Evolutionary conservation across 352 stramenopile species (phyloP).

Genomic region (Globisporangium okanoganense): DNA sequence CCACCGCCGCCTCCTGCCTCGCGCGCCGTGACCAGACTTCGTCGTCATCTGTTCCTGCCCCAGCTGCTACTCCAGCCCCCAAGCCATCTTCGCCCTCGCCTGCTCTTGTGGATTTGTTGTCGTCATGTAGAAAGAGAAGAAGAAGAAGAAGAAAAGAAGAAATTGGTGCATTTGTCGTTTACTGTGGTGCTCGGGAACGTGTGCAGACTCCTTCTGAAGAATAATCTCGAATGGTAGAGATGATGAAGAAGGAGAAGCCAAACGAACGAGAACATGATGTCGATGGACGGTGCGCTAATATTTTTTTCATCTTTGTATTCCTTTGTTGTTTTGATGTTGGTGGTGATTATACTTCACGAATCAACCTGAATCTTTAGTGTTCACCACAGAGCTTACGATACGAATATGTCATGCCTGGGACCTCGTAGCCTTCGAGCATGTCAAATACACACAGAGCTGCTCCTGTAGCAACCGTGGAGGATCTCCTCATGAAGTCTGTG

Average conservation of each 20-base stretch:
- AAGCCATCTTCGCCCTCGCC: background rate
- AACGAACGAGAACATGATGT: conserved; percentile 1
- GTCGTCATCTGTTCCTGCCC: background rate
- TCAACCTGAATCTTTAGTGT: background rate
- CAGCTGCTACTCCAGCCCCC: background rate
- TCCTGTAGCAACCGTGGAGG: too few relatives aligned
- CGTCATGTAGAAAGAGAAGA: conserved; percentile 1
- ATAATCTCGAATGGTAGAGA: conserved; percentile 9
- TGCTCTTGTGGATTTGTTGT: conserved; percentile 6
- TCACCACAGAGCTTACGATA: background rate
- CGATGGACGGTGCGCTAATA: background rate
- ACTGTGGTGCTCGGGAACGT: background rate
- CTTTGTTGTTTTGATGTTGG: background rate
- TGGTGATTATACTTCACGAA: background rate
- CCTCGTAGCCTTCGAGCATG: too few relatives aligned
- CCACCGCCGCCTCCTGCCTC: background rate
- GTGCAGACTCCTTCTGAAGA: conserved; percentile 4
- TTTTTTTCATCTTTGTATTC: background rate
- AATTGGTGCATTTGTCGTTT: background rate
- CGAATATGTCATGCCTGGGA: too few relatives aligned
- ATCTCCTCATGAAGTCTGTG: too few relatives aligned
- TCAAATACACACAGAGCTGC: too few relatives aligned
- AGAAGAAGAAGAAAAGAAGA: background rate
- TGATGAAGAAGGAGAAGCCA: background rate
- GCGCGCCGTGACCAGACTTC: background rate